These are phyloP conservation scores for Lactarius akahatsu DNA, from an alignment of 768 basidiomycete species.

Conservation along the genomic window DNA sequence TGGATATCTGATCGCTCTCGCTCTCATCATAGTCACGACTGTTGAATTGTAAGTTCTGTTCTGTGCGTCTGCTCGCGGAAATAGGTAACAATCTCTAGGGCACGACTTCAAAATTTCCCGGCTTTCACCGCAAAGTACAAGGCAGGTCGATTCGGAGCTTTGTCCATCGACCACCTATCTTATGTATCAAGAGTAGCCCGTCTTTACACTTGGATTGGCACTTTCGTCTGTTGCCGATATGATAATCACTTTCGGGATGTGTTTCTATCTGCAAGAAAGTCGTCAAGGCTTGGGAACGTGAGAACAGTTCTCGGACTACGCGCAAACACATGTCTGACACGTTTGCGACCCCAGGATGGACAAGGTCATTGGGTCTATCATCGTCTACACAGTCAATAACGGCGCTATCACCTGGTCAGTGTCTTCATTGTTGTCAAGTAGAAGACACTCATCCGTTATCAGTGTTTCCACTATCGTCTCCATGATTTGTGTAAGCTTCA, in stretches of 20 bases:
- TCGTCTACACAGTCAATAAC: slow-evolving; percentile 31
- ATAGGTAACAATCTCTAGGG: slow-evolving; percentile 9
- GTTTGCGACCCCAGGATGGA: slow-evolving; percentile 24
- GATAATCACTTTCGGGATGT: slow-evolving; percentile 27
- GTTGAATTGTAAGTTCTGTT: slow-evolving; percentile 17
- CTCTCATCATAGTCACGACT: slow-evolving; percentile 18
- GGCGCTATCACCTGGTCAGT: slow-evolving; percentile 30
- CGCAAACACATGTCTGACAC: not conserved
- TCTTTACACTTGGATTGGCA: slow-evolving; percentile 29
- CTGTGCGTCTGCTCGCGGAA: not conserved
- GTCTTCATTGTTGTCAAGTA: not conserved
- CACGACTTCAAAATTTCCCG: slow-evolving; percentile 16
- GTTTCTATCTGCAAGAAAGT: slow-evolving; percentile 29
- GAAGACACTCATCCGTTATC: not conserved
- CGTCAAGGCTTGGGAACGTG: slow-evolving; percentile 29
- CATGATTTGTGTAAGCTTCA: slow-evolving; percentile 27
- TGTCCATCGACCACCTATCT: not conserved
- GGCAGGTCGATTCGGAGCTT: not conserved
- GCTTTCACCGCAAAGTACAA: slow-evolving; percentile 9
- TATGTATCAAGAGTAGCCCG: slow-evolving; percentile 17
- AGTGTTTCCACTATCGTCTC: slow-evolving; percentile 28
- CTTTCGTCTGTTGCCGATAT: slow-evolving; percentile 26
- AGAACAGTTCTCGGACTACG: not conserved
- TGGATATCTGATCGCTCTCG: not conserved
- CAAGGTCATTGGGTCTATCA: slow-evolving; percentile 24